Evolutionary conservation across 805 yeast species (phyloP), one percentile per base, ranked within the genome.

Genomic region (Candida gorgasii): DNA sequence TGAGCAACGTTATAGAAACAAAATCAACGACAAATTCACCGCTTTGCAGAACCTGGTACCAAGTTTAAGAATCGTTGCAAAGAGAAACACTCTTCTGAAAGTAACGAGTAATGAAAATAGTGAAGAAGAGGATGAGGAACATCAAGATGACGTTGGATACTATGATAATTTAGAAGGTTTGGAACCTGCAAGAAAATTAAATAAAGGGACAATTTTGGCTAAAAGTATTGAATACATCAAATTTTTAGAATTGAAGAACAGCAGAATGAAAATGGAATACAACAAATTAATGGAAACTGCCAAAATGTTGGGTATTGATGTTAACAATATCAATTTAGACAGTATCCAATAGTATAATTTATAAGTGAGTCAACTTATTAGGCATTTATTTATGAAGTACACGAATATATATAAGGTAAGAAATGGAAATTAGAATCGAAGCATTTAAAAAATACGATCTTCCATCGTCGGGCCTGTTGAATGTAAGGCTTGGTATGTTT

Each of bases 171-270:
- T 85, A 17, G 93, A 86, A 49, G 95, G 93, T 2, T 69, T 86
- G 24, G 73, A 82, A 16, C 93, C 93, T 0, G 89, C 90, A 8
- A 63, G 78, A 24, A 85, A 85, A 57, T 67, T 87, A 42, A 86
- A 85, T 60, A 86, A 86, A 61, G 93, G 92, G 11, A 83, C 84
- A 20, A 84, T 86, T 11, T 66, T 86, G 40, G 73, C 87, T 28
- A 86, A 86, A 55, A 87, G 90, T 7, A 82, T 88, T 1, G 95
- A 86, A 62, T 87, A 87, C 59, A 86, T 86, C 55, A 71, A 75
- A 54, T 89, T 85, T 58, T 65, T 86, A 49, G 89, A 86, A 59
- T 58, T 64, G 42, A 78, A 82, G 47, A 85, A 84, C 52, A 59
- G 61, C 3, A 59, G 65, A 26, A 64, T 86, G 52, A 57, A 58